A percentile compares a stretch with the other conserved stretches of the same genome.
These are phyloP conservation scores for Croton laevigatus DNA, from an alignment of 441 rosid species.

Conservation along the genomic window DNA sequence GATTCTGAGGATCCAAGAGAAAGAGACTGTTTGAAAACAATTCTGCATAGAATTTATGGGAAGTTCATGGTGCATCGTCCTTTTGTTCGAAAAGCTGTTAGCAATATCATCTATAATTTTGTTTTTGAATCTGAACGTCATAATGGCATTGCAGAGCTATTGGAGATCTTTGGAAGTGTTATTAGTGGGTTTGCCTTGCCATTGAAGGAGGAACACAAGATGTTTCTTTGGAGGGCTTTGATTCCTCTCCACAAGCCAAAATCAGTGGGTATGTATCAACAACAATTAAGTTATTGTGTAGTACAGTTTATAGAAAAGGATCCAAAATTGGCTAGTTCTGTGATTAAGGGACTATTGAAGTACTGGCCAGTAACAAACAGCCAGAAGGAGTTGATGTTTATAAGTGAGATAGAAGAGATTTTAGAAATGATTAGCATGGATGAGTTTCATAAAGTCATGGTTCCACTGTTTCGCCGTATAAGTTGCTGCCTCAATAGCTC, in stretches of 20 bases:
- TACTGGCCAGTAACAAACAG: slow-evolving; percentile 82
- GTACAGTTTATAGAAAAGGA: slow-evolving; percentile 73
- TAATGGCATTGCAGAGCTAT: slow-evolving; percentile 71
- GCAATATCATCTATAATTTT: slow-evolving; percentile 64
- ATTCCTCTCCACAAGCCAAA: slow-evolving; percentile 79
- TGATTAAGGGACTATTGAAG: slow-evolving; percentile 61
- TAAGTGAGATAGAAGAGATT: slow-evolving; percentile 78
- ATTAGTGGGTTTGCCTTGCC: slow-evolving; percentile 80
- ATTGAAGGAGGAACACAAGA: slow-evolving; percentile 67
- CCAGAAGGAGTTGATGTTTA: slow-evolving; percentile 81
- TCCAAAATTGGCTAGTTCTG: slow-evolving; percentile 47
- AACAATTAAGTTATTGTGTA: slow-evolving; percentile 65
- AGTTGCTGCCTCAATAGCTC: slow-evolving; percentile 64
- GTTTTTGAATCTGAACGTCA: slow-evolving; percentile 71
- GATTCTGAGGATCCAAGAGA: slow-evolving; percentile 83
- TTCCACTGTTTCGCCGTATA: slow-evolving; percentile 59
- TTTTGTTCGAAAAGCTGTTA: slow-evolving; percentile 59
- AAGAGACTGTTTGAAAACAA: slow-evolving; percentile 69
- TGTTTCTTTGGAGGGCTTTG: slow-evolving; percentile 57
- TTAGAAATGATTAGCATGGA: slow-evolving; percentile 56
- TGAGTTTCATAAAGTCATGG: slow-evolving; percentile 65
- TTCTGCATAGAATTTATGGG: slow-evolving; percentile 64
- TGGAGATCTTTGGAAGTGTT: slow-evolving; percentile 79
- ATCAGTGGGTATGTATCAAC: slow-evolving; percentile 64
- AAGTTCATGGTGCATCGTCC: slow-evolving; percentile 75